Evolutionary conservation across 2,329 filamentous ascomycete species (phyloP).

Genomic region (Xenosphaeropsis pyriputrescens): DNA sequence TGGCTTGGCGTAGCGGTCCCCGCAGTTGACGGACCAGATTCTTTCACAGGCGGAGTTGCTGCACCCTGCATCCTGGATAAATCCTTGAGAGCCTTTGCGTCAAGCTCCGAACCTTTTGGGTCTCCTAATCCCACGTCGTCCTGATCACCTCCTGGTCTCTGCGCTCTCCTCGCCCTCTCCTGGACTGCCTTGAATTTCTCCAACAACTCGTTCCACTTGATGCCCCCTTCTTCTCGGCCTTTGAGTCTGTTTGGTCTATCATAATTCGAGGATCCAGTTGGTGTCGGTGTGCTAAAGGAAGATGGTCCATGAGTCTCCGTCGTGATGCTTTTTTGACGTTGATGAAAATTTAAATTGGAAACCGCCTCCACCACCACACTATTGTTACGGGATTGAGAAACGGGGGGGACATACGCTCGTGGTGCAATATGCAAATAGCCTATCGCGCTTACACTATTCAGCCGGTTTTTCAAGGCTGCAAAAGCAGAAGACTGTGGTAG

Average conservation of each 20-base stretch:
- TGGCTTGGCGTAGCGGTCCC: conserved; percentile 23
- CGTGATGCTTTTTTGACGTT: conserved; percentile 12
- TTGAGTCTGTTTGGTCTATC: conserved; percentile 66
- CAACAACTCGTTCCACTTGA: conserved; percentile 83
- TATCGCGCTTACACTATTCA: conserved; percentile 95
- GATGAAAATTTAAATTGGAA: conserved; percentile 16
- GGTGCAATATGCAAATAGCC: conserved; percentile 80
- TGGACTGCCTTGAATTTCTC: conserved; percentile 92
- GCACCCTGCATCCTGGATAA: conserved; percentile 18
- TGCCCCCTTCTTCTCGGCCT: conserved; percentile 66
- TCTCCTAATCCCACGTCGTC: conserved; percentile 35
- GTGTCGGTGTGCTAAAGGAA: conserved; percentile 26
- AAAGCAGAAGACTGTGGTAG: conserved; percentile 97
- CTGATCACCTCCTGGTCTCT: conserved; percentile 35
- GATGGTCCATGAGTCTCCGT: conserved; percentile 16
- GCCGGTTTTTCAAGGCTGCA: conserved; percentile 85
- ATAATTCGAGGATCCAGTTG: conserved; percentile 39
- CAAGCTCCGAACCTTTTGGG: conserved; percentile 15
- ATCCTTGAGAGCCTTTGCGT: conserved; percentile 21
- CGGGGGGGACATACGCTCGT: conserved; percentile 47
- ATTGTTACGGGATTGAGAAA: conserved; percentile 19
- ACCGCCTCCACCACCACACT: conserved; percentile 15
- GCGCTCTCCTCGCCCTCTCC: conserved; percentile 63
- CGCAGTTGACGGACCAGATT: conserved; percentile 25
- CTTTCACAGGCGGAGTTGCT: conserved; percentile 33